Conservation (phyloP, 148 eudicot genomes). For the Agrostemma githago region DNA sequence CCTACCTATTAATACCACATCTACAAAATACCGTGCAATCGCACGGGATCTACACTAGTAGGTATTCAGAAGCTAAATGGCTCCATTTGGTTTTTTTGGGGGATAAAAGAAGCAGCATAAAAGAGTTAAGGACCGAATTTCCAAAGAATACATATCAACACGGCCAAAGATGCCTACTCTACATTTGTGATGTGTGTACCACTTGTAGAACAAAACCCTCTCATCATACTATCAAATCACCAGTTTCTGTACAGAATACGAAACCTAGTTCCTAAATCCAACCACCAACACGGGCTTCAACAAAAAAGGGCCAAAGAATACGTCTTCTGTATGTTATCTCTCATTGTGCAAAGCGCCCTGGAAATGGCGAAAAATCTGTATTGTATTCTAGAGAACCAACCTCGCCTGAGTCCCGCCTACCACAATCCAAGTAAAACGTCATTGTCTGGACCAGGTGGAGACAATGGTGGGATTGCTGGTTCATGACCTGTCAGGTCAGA, state of each 20-base stretch:
- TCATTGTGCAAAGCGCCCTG: constrained; percentile 55
- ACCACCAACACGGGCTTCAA: constrained; percentile 13
- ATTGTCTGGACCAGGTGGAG: constrained; percentile 56
- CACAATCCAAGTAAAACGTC: constrained; percentile 33
- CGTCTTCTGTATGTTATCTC: constrained; percentile 20
- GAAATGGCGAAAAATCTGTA: constrained; percentile 49
- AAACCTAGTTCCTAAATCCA: constrained; percentile 12
- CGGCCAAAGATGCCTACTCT: constrained; percentile 17
- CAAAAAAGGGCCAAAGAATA: constrained; percentile 22
- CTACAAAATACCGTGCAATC: too few species aligned
- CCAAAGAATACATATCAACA: constrained; percentile 17
- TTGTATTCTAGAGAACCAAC: not conserved
- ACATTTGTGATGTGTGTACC: constrained; percentile 8
- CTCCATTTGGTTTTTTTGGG: too few species aligned
- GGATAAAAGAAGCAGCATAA: not conserved
- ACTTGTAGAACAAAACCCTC: constrained; percentile 13
- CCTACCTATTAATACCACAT: too few species aligned
- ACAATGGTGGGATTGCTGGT: constrained; percentile 68
- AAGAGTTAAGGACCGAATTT: not conserved
- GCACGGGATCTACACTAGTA: too few species aligned
- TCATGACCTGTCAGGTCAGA: constrained; percentile 29
- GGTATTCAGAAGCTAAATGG: too few species aligned
- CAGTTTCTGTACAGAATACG: constrained; percentile 27
- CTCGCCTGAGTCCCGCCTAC: constrained; percentile 5
- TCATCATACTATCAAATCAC: constrained; percentile 4